A percentile compares a stretch with the other conserved stretches of the same genome.
phyloP scores from a whole-genome alignment of 2,329 filamentous ascomycete genomes.

The Colletotrichum chlorophyti region DNA sequence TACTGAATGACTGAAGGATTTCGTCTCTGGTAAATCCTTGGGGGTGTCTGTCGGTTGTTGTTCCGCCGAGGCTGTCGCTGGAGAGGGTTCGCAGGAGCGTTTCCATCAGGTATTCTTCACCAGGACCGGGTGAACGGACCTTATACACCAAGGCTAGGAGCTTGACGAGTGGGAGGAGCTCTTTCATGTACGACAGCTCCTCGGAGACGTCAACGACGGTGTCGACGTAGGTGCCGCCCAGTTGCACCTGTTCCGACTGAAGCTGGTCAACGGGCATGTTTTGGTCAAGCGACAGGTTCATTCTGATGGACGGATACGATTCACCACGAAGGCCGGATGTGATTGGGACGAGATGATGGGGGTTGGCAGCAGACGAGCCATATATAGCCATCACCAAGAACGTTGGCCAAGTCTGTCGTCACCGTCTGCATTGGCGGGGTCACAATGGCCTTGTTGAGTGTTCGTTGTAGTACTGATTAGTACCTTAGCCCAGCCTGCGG shows the following conservation, averaged over 20 bases:
- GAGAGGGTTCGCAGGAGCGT: slow-evolving; percentile 40
- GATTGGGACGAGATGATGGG: not conserved
- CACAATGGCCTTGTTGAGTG: slow-evolving; percentile 6
- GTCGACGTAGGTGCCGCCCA: slow-evolving; percentile 33
- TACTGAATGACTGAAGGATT: slow-evolving; percentile 39
- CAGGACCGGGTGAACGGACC: slow-evolving; percentile 34
- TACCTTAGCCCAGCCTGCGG: not conserved
- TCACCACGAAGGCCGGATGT: too few species aligned
- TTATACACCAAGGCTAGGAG: slow-evolving; percentile 42
- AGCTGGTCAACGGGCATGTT: slow-evolving; percentile 11
- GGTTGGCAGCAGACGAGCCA: not conserved
- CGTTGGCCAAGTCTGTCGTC: slow-evolving; percentile 12
- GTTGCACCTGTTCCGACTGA: slow-evolving; percentile 15
- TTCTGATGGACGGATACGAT: not conserved
- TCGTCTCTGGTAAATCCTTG: slow-evolving; percentile 34
- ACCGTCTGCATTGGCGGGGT: slow-evolving; percentile 4
- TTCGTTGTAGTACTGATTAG: not conserved
- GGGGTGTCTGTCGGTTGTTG: slow-evolving; percentile 18
- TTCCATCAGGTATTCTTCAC: slow-evolving; percentile 38
- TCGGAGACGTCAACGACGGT: slow-evolving; percentile 39
- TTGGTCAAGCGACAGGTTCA: slow-evolving; percentile 13
- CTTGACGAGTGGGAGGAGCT: slow-evolving; percentile 40
- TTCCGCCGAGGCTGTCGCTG: slow-evolving; percentile 19
- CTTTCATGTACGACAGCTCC: slow-evolving; percentile 38
- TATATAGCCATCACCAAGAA: slow-evolving; percentile 10